Percentiles rank a stretch among this genome's conserved stretches.
Conservation (phyloP, 2,329 filamentous ascomycete genomes). For the Alternaria sp. region DNA sequence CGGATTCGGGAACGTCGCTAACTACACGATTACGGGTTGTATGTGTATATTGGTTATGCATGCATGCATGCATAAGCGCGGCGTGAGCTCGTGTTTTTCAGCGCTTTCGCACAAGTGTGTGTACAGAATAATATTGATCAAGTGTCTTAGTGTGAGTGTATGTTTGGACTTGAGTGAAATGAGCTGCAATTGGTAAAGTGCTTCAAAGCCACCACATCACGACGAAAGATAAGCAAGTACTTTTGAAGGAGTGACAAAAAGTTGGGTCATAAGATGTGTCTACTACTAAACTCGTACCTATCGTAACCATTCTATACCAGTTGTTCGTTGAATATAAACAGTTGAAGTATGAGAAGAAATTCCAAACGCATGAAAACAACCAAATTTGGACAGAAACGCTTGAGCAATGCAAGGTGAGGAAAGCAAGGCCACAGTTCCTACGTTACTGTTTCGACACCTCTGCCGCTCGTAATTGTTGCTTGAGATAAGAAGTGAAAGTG, state of each 20-base stretch:
- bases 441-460: slow-evolving; percentile 13
- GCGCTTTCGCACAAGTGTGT: background rate
- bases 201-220: background rate
- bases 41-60: slow-evolving; percentile 4
- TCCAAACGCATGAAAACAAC: slow-evolving; percentile 5
- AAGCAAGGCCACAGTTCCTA: slow-evolving; percentile 16
- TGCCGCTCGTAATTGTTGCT: slow-evolving; percentile 16
- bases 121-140: background rate
- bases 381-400: slow-evolving; percentile 22
- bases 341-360: slow-evolving; percentile 16
- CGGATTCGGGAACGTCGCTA: slow-evolving; percentile 3
- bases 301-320: slow-evolving; percentile 14
- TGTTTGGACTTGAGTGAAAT: background rate
- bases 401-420: slow-evolving; percentile 34
- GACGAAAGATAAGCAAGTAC: background rate
- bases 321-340: slow-evolving; percentile 21
- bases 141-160: background rate
- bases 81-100: background rate
- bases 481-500: slow-evolving; percentile 3
- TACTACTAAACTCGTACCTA: slow-evolving; percentile 58
- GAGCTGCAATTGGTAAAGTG: background rate
- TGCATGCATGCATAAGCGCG: slow-evolving; percentile 7
- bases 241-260: slow-evolving; percentile 7
- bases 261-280: slow-evolving; percentile 65
- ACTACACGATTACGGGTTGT: slow-evolving; percentile 7